Evolutionary conservation across 2,329 filamentous ascomycete species (phyloP).

Genomic region (Aspergillus sp.): DNA sequence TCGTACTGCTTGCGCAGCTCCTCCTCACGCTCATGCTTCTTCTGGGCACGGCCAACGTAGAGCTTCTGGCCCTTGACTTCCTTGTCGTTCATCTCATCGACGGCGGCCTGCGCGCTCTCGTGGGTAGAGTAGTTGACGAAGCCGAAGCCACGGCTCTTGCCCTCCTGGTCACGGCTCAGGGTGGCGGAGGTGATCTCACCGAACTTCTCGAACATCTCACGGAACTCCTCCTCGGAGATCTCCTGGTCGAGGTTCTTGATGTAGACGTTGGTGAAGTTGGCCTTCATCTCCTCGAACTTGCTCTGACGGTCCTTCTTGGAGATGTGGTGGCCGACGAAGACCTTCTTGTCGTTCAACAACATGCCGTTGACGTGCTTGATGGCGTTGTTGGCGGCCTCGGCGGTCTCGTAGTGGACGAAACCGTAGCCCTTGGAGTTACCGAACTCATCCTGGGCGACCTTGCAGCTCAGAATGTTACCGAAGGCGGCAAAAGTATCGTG

Average conservation of each 20-base stretch:
- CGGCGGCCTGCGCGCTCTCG: conserved; percentile 78
- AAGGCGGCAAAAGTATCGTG: conserved; percentile 99
- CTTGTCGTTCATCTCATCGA: conserved; percentile 86
- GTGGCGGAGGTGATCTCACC: conserved; percentile 95
- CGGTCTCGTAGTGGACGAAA: conserved; percentile 99
- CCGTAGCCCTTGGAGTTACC: conserved; percentile 98
- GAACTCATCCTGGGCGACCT: conserved; percentile 96
- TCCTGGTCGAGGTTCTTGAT: conserved; percentile 94
- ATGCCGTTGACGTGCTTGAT: conserved; percentile 99
- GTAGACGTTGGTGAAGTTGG: conserved; percentile 99
- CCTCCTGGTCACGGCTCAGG: conserved; percentile 81
- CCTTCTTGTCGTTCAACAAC: conserved; percentile 99
- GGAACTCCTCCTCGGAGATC: conserved; percentile 90
- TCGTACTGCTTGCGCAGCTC: conserved; percentile 99
- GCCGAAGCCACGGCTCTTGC: conserved; percentile 92
- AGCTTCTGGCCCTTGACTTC: conserved; percentile 94
- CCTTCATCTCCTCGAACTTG: conserved; percentile 99
- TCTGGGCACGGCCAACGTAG: conserved; percentile 97
- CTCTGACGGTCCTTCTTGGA: conserved; percentile 99
- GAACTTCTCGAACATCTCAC: conserved; percentile 83
- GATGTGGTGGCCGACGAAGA: conserved; percentile 98
- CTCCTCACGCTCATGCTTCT: conserved; percentile 99
- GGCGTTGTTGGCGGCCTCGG: conserved; percentile 91
- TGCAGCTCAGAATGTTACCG: conserved; percentile 98
- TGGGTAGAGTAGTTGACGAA: conserved; percentile 96